Conservation (phyloP, 2,329 filamentous ascomycete species). For the Colletotrichum sp. region DNA sequence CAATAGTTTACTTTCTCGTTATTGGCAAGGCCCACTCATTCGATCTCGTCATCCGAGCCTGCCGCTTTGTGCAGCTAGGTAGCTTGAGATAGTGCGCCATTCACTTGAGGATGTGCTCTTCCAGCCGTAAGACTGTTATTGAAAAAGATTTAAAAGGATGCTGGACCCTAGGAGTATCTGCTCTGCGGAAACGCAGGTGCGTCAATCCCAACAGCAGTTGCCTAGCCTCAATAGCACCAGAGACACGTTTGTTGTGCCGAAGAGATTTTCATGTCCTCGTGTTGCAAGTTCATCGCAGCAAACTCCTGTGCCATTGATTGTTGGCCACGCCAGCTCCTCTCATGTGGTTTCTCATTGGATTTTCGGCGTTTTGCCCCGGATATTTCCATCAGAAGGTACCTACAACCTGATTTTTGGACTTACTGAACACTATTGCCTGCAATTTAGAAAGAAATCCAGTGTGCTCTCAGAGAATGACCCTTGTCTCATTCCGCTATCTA, state of each 20-base stretch:
- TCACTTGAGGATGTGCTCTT: background rate
- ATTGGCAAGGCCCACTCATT: background rate
- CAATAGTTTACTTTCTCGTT: background rate
- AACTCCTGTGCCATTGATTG: background rate
- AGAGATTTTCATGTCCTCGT: background rate
- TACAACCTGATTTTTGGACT: background rate
- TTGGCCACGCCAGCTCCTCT: background rate
- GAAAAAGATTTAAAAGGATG: background rate
- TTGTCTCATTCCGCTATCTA: background rate
- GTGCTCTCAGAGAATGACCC: background rate
- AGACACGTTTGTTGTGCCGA: background rate
- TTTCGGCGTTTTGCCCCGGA: background rate
- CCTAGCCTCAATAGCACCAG: background rate
- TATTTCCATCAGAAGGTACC: background rate
- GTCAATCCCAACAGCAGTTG: background rate
- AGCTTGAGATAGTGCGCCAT: background rate
- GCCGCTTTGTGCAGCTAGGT: background rate
- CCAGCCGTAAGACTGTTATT: background rate
- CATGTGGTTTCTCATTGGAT: fast-evolving
- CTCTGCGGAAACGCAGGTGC: background rate
- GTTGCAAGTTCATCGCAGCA: background rate
- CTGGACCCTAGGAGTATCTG: background rate
- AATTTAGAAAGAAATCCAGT: background rate
- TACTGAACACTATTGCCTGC: background rate
- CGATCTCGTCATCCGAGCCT: background rate